These are phyloP conservation scores for Condylostoma magnum DNA, from an alignment of 169 alveolate genomes.

Conservation along the genomic window DNA sequence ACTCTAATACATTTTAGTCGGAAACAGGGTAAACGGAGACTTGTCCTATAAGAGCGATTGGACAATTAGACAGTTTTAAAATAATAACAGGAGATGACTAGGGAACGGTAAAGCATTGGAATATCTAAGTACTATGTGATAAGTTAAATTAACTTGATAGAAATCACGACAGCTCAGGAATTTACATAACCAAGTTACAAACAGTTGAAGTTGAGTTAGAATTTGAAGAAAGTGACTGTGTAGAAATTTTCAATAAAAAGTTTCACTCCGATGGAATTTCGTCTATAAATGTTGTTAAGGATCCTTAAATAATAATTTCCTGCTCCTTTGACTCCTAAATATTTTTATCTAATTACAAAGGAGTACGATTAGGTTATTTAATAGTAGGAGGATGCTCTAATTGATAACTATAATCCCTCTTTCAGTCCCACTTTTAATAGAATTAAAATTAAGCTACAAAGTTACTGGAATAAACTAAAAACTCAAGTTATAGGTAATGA, in stretches of 20 bases:
- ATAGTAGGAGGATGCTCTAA: constrained; percentile 13
- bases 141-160: constrained; percentile 29
- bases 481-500: no score
- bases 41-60: constrained; percentile 64
- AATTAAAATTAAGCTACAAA: no score
- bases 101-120: constrained; percentile 64
- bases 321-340: constrained; percentile 12
- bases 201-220: background rate
- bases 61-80: constrained; percentile 34
- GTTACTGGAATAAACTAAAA: no score
- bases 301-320: constrained; percentile 17
- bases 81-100: constrained; percentile 69
- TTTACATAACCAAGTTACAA: background rate
- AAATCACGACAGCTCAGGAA: background rate
- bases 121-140: constrained; percentile 29
- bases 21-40: constrained; percentile 56
- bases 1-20: constrained; percentile 42
- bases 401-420: no score
- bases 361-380: background rate
- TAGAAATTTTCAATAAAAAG: background rate
- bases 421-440: no score
- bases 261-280: background rate
- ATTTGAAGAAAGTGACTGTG: background rate
- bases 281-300: background rate
- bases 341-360: background rate